Base-by-base conservation (phyloP, 2,329 filamentous ascomycete genomes). In the Colletotrichum navitas region DNA sequence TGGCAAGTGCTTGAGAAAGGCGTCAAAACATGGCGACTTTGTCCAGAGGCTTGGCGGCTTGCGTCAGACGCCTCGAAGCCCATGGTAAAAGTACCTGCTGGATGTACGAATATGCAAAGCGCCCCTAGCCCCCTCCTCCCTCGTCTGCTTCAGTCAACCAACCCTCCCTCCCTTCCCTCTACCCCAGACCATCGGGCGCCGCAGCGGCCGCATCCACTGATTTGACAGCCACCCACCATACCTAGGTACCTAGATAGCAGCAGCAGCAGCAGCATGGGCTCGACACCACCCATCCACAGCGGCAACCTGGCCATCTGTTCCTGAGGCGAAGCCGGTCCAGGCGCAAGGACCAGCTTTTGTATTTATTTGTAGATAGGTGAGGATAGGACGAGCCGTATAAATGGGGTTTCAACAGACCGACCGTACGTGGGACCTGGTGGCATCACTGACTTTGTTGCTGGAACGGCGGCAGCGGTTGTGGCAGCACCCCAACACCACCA, bases 171-270 rank as follows among this genome's bases (percentile, higher is more conserved):
- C 39, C 36, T n/a, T 18, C 26, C 55, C 49, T 26, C 26, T 66
- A 49, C 49, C n/a, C 63, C 55, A 61, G 63, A 39, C 56, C 55
- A 62, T 67, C 66, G 56, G 68, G 55, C 66, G 55, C 67, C 63
- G 62, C 24, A 49, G 63, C 39, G 63, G 63, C 55, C 55, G 63
- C 63, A n/a, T 66, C 49, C 68, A 56, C 41, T 55, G 36, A 39
- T 49, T 49, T 70, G 68, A 70, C 68, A 67, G 68, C 68, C 63
- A 55, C 47, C 68, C 63, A 55, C 51, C 49, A 67, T 49, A 51
- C 11, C 36, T 11, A 36, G 8, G 8, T 39, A 39, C 36, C 36
- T 39, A 21, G 1, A 3, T 21, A 43, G 5, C 41, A 10, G 2
- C 7, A 18, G 24, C 18, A 34, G 56, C 32, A 61, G 49, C 61